Conservation (phyloP, 2,329 filamentous ascomycete species). For the Leptographium lundbergii region DNA sequence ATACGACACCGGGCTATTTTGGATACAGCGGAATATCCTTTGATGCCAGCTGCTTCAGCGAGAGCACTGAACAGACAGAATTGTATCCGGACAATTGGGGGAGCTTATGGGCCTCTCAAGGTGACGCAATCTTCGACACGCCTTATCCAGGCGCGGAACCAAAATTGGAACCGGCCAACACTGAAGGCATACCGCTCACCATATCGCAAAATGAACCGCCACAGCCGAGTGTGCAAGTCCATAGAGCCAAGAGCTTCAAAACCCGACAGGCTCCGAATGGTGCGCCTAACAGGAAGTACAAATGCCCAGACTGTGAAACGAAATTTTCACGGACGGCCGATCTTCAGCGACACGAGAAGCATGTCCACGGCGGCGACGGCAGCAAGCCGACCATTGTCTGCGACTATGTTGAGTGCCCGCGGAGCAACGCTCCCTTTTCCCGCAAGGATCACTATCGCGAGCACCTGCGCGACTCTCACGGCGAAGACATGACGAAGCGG, state of each 20-base stretch:
- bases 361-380: slow-evolving; percentile 30
- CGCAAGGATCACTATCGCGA: slow-evolving; percentile 45
- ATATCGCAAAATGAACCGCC: neutral
- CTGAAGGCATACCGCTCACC: neutral
- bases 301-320: slow-evolving; percentile 14
- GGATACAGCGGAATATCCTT: no score
- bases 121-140: no score
- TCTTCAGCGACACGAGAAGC: slow-evolving; percentile 38
- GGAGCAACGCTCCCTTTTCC: slow-evolving; percentile 33
- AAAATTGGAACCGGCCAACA: neutral
- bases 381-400: slow-evolving; percentile 33
- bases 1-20: no score
- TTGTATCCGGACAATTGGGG: no score
- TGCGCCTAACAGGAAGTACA: neutral
- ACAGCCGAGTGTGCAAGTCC: neutral
- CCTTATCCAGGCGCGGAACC: no score
- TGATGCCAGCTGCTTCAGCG: no score
- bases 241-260: neutral
- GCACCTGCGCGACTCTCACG: slow-evolving; percentile 42
- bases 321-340: slow-evolving; percentile 41
- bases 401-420: slow-evolving; percentile 37
- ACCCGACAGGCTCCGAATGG: neutral
- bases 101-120: no score
- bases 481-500: slow-evolving; percentile 39
- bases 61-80: no score